These are phyloP conservation scores for Sphenostylis stenocarpa DNA, from an alignment of 306 rosid genomes.

Conservation along the genomic window DNA sequence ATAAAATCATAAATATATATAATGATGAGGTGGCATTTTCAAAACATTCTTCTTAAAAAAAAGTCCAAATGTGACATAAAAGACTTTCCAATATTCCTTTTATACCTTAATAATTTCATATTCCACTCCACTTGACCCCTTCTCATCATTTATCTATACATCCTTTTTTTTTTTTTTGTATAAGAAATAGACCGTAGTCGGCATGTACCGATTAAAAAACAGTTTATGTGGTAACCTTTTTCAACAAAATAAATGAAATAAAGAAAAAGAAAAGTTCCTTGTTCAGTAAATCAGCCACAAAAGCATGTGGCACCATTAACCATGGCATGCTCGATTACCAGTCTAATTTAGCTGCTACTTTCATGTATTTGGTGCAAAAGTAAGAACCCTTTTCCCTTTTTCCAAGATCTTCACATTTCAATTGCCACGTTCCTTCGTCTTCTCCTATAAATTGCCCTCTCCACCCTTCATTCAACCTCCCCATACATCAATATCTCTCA, in stretches of 20 bases:
- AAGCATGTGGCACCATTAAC: too few relatives aligned
- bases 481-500: slow-evolving; percentile 2
- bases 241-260: neutral
- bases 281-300: neutral
- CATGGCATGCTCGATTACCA: neutral
- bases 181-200: slow-evolving; percentile 46
- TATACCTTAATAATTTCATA: neutral
- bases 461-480: slow-evolving; percentile 18
- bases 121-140: neutral
- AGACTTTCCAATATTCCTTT: neutral
- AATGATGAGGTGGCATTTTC: neutral
- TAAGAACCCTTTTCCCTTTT: slow-evolving; percentile 2
- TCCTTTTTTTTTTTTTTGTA: neutral
- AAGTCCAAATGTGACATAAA: neutral
- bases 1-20: neutral
- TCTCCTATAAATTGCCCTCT: slow-evolving; percentile 54
- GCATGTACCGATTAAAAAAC: slow-evolving; percentile 41
- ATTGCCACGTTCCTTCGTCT: slow-evolving; percentile 18
- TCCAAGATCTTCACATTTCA: slow-evolving; percentile 8
- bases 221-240: neutral
- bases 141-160: too few relatives aligned
- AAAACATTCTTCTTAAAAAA: neutral
- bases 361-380: slow-evolving; percentile 19
- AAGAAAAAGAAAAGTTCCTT: slow-evolving; percentile 26
- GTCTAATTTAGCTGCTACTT: slow-evolving; percentile 43